Evolutionary conservation across 805 yeast genomes (phyloP), one percentile per base, ranked within the genome.

Genomic region (Lipomyces lipofer): DNA sequence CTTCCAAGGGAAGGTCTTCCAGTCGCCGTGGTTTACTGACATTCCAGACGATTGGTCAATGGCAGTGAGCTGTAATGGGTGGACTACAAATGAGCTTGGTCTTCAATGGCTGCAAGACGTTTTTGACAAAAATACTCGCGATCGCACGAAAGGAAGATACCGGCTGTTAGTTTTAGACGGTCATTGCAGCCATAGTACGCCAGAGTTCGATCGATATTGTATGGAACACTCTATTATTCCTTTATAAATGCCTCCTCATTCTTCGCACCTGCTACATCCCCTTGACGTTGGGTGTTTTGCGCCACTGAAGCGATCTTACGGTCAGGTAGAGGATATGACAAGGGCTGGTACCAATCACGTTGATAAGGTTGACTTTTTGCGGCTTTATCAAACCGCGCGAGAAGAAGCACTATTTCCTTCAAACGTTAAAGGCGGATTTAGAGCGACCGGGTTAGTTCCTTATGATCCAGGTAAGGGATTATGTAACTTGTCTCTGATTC

Each of bases 281-380:
- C n/a, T 35, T 12, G 39, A 35, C 39, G 39, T 35, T 8, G 39
- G 39, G 15, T 35, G 39, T 35, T 35, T 35, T 17, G 39, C 15
- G n/a, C 39, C 39, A n/a, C 39, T 35, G 22, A 35, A 35, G 39
- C 39, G 39, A 35, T 19, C 10, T 12, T 35, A 35, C n/a, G 39
- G 39, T 12, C 10, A 12, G 10, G 15, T 35, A 12, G 39, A 35
- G 39, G 39, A n/a, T 12, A 35, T 35, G 39, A 35, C n/a, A n/a
- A 12, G 8, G 39, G 39, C 39, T 13, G 39, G 39, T 35, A 35
- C 36, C 19, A n/a, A 35, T 12, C 15, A 10, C 19, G 15, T n/a
- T n/a, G n/a, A n/a, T n/a, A n/a, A n/a, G n/a, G n/a, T n/a, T n/a
- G n/a, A n/a, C n/a, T n/a, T n/a, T n/a, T n/a, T 35, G 13, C 39